These are phyloP conservation scores for Moniliella sp. DNA, from an alignment of 1,284 basidiomycete species.

Conservation along the genomic window DNA sequence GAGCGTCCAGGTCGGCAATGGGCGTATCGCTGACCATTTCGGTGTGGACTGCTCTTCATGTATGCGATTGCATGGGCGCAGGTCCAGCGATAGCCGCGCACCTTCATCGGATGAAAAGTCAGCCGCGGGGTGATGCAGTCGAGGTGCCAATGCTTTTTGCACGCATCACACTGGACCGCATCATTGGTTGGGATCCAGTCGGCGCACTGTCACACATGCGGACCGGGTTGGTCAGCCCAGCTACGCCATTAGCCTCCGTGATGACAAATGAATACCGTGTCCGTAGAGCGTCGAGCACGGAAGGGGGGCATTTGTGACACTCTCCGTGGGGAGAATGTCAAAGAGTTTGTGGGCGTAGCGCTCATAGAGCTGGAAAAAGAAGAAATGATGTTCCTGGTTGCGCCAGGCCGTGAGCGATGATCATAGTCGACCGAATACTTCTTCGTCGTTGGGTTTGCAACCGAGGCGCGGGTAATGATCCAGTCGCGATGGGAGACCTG, in stretches of 20 bases:
- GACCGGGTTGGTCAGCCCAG: no score
- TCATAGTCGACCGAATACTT: no score
- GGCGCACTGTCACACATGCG: not conserved
- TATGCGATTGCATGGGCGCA: no score
- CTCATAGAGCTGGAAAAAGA: slow-evolving; percentile 79
- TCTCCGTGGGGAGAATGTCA: slow-evolving; percentile 69
- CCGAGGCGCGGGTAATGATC: slow-evolving; percentile 43
- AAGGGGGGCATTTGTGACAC: slow-evolving; percentile 51
- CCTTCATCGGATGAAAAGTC: slow-evolving; percentile 75
- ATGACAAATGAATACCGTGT: slow-evolving; percentile 81
- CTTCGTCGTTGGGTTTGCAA: no score
- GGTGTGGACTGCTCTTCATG: no score
- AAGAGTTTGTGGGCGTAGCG: slow-evolving; percentile 95
- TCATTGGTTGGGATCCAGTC: slow-evolving; percentile 44
- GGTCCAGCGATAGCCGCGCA: no score
- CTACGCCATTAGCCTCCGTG: no score
- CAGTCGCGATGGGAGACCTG: slow-evolving; percentile 79
- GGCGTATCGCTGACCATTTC: no score
- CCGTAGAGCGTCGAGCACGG: slow-evolving; percentile 39
- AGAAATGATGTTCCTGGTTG: slow-evolving; percentile 77
- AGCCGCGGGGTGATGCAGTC: slow-evolving; percentile 73
- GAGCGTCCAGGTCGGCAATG: no score
- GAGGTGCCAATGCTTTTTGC: slow-evolving; percentile 89
- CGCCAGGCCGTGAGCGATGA: slow-evolving; percentile 88
- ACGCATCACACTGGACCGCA: slow-evolving; percentile 75